Conservation (phyloP, 768 basidiomycete genomes). For the Tylopilus vinaceipallidus region DNA sequence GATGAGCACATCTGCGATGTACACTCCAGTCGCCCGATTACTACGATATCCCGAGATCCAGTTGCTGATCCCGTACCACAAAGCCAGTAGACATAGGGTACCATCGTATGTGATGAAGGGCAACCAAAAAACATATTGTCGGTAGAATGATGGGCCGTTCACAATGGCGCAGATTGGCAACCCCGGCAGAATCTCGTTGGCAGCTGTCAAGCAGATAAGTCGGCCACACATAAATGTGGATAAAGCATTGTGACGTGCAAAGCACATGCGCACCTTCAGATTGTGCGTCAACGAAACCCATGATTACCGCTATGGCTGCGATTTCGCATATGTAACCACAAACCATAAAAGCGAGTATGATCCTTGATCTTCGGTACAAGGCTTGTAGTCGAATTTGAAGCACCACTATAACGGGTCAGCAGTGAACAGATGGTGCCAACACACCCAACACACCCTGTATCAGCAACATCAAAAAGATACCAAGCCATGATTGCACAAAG, state of each 20-base stretch:
- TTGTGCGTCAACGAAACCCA: background rate
- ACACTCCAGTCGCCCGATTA: background rate
- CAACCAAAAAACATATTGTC: slow-evolving; percentile 5
- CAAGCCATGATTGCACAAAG: slow-evolving; percentile 7
- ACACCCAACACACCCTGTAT: background rate
- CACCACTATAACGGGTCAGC: too few relatives aligned
- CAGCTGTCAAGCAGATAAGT: background rate
- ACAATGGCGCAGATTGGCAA: slow-evolving; percentile 4
- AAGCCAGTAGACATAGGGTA: slow-evolving; percentile 7
- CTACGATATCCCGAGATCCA: background rate
- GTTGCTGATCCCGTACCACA: slow-evolving; percentile 7
- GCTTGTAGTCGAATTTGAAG: too few relatives aligned
- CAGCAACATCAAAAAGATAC: too few relatives aligned
- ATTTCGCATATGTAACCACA: slow-evolving; percentile 15
- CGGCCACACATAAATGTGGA: background rate
- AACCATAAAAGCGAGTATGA: slow-evolving; percentile 8
- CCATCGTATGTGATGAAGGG: slow-evolving; percentile 8
- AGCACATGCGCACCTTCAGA: background rate
- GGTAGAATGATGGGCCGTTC: background rate
- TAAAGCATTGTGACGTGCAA: too few relatives aligned
- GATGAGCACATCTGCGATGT: slow-evolving; percentile 7
- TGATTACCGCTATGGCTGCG: slow-evolving; percentile 1
- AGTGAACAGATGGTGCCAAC: too few relatives aligned
- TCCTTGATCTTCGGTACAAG: slow-evolving; percentile 13
- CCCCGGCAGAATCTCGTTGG: slow-evolving; percentile 1